A percentile compares a stretch with the other conserved stretches of the same genome.
Conservation (phyloP, 345 rosid genomes). For the Trapa bicornis region DNA sequence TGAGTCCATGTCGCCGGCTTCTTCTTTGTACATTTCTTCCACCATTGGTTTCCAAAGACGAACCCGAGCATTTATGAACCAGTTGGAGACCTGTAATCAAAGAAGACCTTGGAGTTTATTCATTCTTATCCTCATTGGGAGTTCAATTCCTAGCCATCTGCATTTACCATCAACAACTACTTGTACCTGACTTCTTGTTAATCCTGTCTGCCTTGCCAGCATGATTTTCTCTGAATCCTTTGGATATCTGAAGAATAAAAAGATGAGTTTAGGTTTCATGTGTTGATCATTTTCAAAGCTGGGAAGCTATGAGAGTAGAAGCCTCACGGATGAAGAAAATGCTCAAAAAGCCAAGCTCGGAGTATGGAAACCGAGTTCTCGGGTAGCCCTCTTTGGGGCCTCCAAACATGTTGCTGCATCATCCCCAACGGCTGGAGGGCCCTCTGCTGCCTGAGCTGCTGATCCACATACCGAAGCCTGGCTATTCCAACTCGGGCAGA, state of each 20-base stretch:
- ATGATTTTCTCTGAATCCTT: constrained; percentile 95
- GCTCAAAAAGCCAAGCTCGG: constrained; percentile 99
- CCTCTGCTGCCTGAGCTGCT: constrained; percentile 85
- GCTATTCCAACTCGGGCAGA: constrained; percentile 64
- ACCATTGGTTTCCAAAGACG: constrained; percentile 99
- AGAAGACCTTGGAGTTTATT: neutral
- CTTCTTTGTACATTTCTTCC: constrained; percentile 99
- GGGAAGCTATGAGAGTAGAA: constrained; percentile 1
- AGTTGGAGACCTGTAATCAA: constrained; percentile 64
- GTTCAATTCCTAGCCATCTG: neutral
- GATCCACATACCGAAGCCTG: constrained; percentile 81
- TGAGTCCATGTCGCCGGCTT: constrained; percentile 57
- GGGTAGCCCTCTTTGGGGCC: constrained; percentile 94
- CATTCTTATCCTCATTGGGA: neutral
- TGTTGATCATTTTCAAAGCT: neutral
- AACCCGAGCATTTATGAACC: constrained; percentile 97
- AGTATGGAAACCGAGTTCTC: constrained; percentile 83
- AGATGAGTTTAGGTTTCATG: neutral
- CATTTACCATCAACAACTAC: neutral
- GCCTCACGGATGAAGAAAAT: constrained; percentile 93
- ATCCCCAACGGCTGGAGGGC: constrained; percentile 86
- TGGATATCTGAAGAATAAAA: constrained; percentile 50
- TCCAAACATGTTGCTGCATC: constrained; percentile 87
- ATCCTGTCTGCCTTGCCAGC: constrained; percentile 96
- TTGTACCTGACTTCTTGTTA: constrained; percentile 91